phyloP scores from a whole-genome alignment of 2,329 filamentous ascomycete genomes.

The Hypoxylon sp. region DNA sequence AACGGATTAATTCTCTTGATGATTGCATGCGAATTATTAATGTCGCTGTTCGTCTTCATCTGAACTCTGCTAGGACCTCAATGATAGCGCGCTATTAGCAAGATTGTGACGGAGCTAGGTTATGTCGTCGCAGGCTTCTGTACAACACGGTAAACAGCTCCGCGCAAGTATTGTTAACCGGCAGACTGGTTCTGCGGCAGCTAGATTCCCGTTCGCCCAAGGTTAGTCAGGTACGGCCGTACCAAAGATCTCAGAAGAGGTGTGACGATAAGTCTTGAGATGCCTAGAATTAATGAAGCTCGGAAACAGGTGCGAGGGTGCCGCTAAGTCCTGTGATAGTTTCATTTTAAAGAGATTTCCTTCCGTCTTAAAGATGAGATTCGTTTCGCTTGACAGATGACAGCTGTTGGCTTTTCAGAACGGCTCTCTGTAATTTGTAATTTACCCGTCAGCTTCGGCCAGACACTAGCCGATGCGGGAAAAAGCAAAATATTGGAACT shows the following conservation, averaged over 20 bases:
- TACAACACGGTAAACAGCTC: slow-evolving; percentile 29
- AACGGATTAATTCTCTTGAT: neutral
- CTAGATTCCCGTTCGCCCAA: slow-evolving; percentile 17
- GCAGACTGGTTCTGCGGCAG: slow-evolving; percentile 20
- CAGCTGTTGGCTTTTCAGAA: neutral
- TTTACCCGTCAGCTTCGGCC: slow-evolving; percentile 5
- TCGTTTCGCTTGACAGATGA: neutral
- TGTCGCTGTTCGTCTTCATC: neutral
- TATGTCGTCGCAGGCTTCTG: slow-evolving; percentile 14
- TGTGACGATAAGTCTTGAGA: slow-evolving; percentile 37
- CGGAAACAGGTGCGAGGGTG: slow-evolving; percentile 35
- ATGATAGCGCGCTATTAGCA: slow-evolving; percentile 8
- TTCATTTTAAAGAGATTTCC: neutral
- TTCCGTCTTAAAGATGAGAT: neutral
- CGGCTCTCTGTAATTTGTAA: neutral
- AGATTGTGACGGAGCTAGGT: slow-evolving; percentile 4
- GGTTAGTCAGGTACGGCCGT: slow-evolving; percentile 38
- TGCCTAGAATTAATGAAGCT: slow-evolving; percentile 34
- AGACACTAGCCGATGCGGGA: slow-evolving; percentile 11
- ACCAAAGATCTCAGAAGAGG: slow-evolving; percentile 32
- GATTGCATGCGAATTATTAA: slow-evolving; percentile 1
- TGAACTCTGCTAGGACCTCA: neutral
- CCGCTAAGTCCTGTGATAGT: slow-evolving; percentile 19
- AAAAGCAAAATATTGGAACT: slow-evolving; percentile 5
- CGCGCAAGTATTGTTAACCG: slow-evolving; percentile 12